Conservation (phyloP, 495 filamentous ascomycete species). For the Daldinia grandis region DNA sequence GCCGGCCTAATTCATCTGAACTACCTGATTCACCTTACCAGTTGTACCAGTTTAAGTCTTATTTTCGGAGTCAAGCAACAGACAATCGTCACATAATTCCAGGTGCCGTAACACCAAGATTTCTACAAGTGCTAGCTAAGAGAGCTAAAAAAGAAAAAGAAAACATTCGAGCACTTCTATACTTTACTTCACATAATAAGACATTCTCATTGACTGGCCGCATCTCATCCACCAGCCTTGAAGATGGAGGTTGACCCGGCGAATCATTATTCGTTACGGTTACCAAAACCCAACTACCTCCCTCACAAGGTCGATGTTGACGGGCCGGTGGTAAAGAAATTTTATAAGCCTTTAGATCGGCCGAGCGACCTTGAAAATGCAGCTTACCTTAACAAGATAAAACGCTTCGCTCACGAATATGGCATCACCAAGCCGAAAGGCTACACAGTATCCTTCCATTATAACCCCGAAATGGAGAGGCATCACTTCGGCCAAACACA, state of each 20-base stretch:
- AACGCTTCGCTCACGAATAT: constrained; percentile 72
- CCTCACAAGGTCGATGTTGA: constrained; percentile 55
- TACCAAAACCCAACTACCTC: constrained; percentile 61
- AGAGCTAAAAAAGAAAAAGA: too few relatives aligned
- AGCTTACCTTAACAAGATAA: constrained; percentile 69
- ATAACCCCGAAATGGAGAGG: constrained; percentile 92
- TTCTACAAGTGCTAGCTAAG: background rate
- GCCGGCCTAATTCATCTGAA: background rate
- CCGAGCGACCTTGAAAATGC: constrained; percentile 66
- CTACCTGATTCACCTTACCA: too few relatives aligned
- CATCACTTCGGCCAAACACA: constrained; percentile 96
- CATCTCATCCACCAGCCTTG: constrained; percentile 16
- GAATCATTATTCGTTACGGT: constrained; percentile 46
- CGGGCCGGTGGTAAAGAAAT: constrained; percentile 74
- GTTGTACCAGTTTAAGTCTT: background rate
- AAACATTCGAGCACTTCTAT: background rate
- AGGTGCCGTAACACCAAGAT: background rate
- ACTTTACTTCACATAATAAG: background rate
- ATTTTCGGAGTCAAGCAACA: background rate
- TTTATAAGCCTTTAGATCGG: constrained; percentile 61
- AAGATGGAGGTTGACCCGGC: constrained; percentile 40
- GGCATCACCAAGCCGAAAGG: constrained; percentile 80
- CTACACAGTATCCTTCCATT: constrained; percentile 94
- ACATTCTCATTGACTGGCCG: background rate
- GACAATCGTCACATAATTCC: background rate